Conservation (phyloP, 768 basidiomycete genomes). For the Collybia nuda region DNA sequence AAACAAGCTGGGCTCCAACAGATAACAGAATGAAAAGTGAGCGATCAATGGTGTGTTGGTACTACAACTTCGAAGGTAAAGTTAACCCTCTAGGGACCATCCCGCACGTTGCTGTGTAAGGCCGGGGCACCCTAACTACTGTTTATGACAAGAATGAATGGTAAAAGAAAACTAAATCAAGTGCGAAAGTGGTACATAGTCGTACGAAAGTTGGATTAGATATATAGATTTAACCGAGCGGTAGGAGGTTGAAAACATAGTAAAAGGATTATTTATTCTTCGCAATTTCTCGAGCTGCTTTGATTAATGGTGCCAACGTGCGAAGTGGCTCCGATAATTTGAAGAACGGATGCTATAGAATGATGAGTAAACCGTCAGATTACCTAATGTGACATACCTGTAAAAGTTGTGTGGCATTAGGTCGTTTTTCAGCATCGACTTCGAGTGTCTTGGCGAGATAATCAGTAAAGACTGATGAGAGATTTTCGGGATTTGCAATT, state of each 20-base stretch:
- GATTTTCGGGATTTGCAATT: conserved; percentile 83
- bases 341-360: conserved; percentile 82
- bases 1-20: not conserved
- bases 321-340: conserved; percentile 82
- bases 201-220: not conserved
- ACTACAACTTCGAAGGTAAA: not conserved
- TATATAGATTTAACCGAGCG: not conserved
- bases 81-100: no score
- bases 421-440: conserved; percentile 94
- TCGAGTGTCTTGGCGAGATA: conserved; percentile 88
- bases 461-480: conserved; percentile 79
- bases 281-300: conserved; percentile 85
- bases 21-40: no score
- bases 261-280: conserved; percentile 46
- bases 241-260: not conserved
- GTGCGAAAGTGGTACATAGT: conserved; percentile 1
- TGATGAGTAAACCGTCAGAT: conserved; percentile 10
- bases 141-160: not conserved
- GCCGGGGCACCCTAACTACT: no score
- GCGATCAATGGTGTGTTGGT: not conserved
- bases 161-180: conserved; percentile 1
- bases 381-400: conserved; percentile 45
- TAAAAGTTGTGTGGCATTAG: conserved; percentile 78
- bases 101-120: no score
- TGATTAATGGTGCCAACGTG: conserved; percentile 87